Evolutionary conservation across 148 eudicot species (phyloP), one percentile per base, ranked within the genome.

Genomic region (Camellia sinensis): DNA sequence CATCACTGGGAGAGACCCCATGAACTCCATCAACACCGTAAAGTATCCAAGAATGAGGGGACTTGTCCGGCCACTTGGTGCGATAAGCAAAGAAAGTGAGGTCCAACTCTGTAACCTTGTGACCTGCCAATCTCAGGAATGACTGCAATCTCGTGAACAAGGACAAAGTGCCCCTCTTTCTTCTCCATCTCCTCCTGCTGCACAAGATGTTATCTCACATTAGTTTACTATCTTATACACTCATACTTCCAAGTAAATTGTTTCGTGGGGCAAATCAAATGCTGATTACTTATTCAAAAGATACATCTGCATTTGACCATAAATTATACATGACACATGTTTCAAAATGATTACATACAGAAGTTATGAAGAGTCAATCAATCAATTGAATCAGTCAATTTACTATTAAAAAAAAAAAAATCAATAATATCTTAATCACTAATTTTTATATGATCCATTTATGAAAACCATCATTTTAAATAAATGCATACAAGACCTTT

Each of bases 81-180:
- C 84, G 66, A 46, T 54, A 22, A 12, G 87, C 89, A 3, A 86
- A 83, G 0, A 79, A 83, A 5, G 84, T 84, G 64, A 88, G 52
- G 70, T 86, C 91, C 14, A 84, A 64, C 53, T 76, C 84, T 0
- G 84, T 80, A 52, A 82, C 89, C 40, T 41, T 71, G 79, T 86
- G 82, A 67, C 89, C 89, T 0, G 71, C 76, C 6, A 77, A 61
- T 79, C 73, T 83, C 18, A 88, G 82, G 19, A 72, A 68, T 4
- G 84, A 29, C 22, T 40, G 40, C 84, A 17, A 84, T 60, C 75
- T 86, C 91, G 21, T 84, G 87, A 22, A 86, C 86, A 69, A 86
- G 74, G 78, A 88, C 84, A 79, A 86, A 86, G 63, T 86, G 91
- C 67, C 54, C 78, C 77, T 60, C 65, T 6, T 22, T 6, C 61